Percentiles rank a stretch among this genome's conserved stretches.
These are phyloP conservation scores for Schoenoplectus tabernaemontani DNA, from an alignment of 202 grass and related monocot species.

Conservation along the genomic window DNA sequence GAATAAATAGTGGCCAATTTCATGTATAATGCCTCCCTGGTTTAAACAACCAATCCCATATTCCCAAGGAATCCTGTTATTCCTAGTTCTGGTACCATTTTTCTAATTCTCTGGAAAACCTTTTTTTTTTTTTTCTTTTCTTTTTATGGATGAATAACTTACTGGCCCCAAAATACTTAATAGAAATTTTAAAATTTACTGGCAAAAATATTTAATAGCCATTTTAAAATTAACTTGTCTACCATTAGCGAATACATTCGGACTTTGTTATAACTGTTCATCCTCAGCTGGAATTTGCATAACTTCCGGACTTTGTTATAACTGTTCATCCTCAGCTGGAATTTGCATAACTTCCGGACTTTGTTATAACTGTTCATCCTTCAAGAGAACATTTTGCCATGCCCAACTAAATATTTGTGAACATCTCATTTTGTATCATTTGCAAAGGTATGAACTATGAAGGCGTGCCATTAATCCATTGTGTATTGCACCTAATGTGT, in stretches of 20 bases:
- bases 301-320: neutral
- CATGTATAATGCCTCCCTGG: neutral
- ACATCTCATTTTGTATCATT: neutral
- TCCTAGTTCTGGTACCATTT: neutral
- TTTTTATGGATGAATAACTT: neutral
- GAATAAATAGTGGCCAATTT: neutral
- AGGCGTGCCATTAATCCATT: neutral
- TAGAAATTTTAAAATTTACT: neutral
- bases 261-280: neutral
- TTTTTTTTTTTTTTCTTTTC: neutral
- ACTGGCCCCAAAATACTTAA: neutral
- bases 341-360: neutral
- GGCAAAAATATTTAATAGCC: too few relatives aligned
- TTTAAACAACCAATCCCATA: neutral
- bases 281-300: neutral
- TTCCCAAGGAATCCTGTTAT: neutral
- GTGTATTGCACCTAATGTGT: constrained; percentile 7
- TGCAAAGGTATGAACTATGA: neutral
- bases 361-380: too few relatives aligned
- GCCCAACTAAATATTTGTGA: neutral
- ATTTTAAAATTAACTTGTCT: neutral
- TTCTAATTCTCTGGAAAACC: neutral
- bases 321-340: neutral
- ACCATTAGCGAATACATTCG: neutral
- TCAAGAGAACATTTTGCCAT: neutral